Base-by-base conservation (phyloP, 768 basidiomycete species). In the Lepiota brunneoincarnata region DNA sequence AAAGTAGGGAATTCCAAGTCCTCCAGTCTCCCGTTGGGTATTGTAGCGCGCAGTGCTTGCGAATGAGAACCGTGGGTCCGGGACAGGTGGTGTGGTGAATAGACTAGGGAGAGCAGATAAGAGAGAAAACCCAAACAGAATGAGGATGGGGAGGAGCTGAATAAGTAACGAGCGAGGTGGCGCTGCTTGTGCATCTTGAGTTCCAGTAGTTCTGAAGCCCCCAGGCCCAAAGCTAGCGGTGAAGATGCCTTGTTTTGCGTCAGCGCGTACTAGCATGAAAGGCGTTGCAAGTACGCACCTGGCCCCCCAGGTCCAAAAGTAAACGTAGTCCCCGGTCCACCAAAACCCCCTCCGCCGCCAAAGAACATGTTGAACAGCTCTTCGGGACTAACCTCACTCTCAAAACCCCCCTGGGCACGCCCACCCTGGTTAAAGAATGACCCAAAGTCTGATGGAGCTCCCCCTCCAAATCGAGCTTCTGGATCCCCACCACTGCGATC, bases 341-440 rank as follows among this genome's bases (percentile, higher is more conserved):
- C 24, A 57, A 69, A 66, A 24, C 75, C 76, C 53, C 76, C 79
- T 1, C 79, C 78, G 20, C 89, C 89, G 15, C 93, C 93, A 67
- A 98, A 98, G 82, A 98, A 97, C 90, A 96, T 94, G 66, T 98
- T 96, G 75, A 98, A 98, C 52, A 98, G 67, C 55, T 98, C 96
- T 71, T 98, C 96, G 4, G 96, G 94, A 53, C 89, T 94, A 61
- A 98, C 75, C 71, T 98, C 95, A 51, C 83, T 84, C 11, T 91
- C 89, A 63, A 87, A 91, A 1, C 78, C 75, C 7, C 73, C 73
- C 18, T 20, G 23, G 12, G 51, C 17, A 12, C 52, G 52, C 11
- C 52, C 44, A 46, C 52, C 52, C 15, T 46, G 52, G 31, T 46
- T 54, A 10, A 54, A 54, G 17, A 46, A 46, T 6, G 52, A 46